Evolutionary conservation across 768 basidiomycete species (phyloP), one percentile per base, ranked within the genome.

Genomic region (Suillus ampliporus): DNA sequence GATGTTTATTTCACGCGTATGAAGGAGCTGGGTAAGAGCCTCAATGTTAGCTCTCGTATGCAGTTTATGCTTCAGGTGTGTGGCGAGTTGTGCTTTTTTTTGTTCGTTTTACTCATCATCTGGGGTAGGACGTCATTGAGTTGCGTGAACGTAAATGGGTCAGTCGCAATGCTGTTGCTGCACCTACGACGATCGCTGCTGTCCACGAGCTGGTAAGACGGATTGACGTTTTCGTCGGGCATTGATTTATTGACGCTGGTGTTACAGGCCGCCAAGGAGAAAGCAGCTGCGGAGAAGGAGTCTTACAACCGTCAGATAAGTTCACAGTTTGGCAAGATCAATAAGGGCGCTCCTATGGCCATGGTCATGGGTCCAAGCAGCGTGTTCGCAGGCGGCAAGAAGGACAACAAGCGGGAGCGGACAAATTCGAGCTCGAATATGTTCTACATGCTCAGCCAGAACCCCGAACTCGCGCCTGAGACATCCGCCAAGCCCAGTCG

Each of bases 41-140:
- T 69, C n/a, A 88, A 90, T 59, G 88, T 97, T 64, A 88, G 86
- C 61, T 84, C 94, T 19, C 90, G 97, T 70, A 94, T 97, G 86
- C 88, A 89, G 61, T 98, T 92, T 79, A 97, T 98, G 95, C 83
- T 99, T 61, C 88, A 94, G 88, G 96, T 97, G 64, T 61, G 85
- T 79, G 43, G 3, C 28, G 14, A 19, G 11, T 58, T 15, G 60
- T 64, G 14, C 26, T 37, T 15, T 28, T 6, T 31, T 31, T 58
- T 60, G 15, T n/a, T 62, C 44, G 19, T 40, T 51, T 23, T 46
- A 67, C 21, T 61, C 58, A 8, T 17, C 37, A 13, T 13, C 5
- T 14, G 2, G 6, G 37, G 7, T 69, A 97, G 95, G 96, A 98
- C 78, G 82, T 97, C 58, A 85, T 96, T 61, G 97, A 98, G 71